Base-by-base conservation (phyloP, 441 rosid genomes). In the Pelargonium fulgidum region DNA sequence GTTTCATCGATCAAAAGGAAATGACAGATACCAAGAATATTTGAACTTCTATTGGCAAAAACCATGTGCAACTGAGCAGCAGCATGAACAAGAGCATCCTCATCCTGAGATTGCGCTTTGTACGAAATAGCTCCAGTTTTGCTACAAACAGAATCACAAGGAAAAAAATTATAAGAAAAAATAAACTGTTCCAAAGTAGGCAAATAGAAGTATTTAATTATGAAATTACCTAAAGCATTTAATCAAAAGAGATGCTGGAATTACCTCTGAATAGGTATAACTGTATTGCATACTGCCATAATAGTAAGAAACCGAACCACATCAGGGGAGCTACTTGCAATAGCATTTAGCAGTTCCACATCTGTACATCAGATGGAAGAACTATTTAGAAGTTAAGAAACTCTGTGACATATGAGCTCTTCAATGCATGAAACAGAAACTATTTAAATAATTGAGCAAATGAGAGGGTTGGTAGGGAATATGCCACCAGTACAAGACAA, bases 71-170 rank as follows among this genome's bases (percentile, higher is more conserved):
- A 81, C 85, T 80, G 79, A 12, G 96, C 92, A 59, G 99, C 96
- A 82, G 98, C 99, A 77, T 82, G 75, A 68, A 95, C 98, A 79
- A 95, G 98, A 76, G 99, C 99, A 48, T 95, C 97, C 81, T 95
- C 99, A 79, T 95, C 99, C 82, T 90, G 98, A 76, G 99, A 95
- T 77, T 95, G 99, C 5, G 99, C 97, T 82, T 92, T 92, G 83
- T 92, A 95, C 45, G 76, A 74, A 66, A 89, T 78, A 70, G 79
- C 82, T 74, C 99, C 97, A 75, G 87, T 81, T 87, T 95, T 95
- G 80, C 99, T 95, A 76, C 69, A 69, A 64, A 76, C 54, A 76
- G 73, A 44, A 48, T 56, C 33, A 69, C 64, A 54, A 67, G 20
- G 14, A 39, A 3, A 29, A 29, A 29, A 29, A 29, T 29, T 36